Conservation (phyloP, 768 basidiomycete species). For the Rhizopogon salebrosus region DNA sequence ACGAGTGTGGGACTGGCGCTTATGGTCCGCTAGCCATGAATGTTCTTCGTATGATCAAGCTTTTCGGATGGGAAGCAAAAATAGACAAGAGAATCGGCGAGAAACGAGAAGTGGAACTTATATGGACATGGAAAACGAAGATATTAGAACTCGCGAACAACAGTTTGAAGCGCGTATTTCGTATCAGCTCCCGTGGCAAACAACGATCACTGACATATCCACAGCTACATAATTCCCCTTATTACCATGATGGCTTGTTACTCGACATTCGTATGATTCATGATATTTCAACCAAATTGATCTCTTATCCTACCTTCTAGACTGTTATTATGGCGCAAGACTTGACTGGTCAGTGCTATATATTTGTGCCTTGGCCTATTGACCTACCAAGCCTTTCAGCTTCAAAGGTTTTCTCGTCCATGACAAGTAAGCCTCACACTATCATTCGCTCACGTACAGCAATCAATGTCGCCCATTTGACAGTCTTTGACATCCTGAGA, state of each 20-base stretch:
- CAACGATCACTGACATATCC: not conserved
- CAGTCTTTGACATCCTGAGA: slow-evolving; percentile 58
- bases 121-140: slow-evolving; percentile 47
- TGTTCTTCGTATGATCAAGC: slow-evolving; percentile 63
- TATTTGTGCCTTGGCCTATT: not conserved
- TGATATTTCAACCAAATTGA: too few relatives aligned
- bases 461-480: not conserved
- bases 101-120: slow-evolving; percentile 59
- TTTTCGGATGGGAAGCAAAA: slow-evolving; percentile 64
- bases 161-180: slow-evolving; percentile 15
- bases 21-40: slow-evolving; percentile 37
- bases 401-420: slow-evolving; percentile 35
- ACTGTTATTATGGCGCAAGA: slow-evolving; percentile 35
- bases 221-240: slow-evolving; percentile 56
- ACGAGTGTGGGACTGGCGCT: not conserved
- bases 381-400: slow-evolving; percentile 13
- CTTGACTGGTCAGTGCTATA: slow-evolving; percentile 4
- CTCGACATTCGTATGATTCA: too few relatives aligned
- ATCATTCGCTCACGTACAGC: not conserved
- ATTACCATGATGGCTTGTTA: slow-evolving; percentile 64
- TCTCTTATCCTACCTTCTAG: too few relatives aligned
- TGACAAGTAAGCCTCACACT: not conserved
- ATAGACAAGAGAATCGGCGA: slow-evolving; percentile 47
- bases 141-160: slow-evolving; percentile 41
- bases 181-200: not conserved